Evolutionary conservation across 2,329 filamentous ascomycete species (phyloP), one percentile per base, ranked within the genome.

Genomic region (Cephalotrichum gorgonifer): DNA sequence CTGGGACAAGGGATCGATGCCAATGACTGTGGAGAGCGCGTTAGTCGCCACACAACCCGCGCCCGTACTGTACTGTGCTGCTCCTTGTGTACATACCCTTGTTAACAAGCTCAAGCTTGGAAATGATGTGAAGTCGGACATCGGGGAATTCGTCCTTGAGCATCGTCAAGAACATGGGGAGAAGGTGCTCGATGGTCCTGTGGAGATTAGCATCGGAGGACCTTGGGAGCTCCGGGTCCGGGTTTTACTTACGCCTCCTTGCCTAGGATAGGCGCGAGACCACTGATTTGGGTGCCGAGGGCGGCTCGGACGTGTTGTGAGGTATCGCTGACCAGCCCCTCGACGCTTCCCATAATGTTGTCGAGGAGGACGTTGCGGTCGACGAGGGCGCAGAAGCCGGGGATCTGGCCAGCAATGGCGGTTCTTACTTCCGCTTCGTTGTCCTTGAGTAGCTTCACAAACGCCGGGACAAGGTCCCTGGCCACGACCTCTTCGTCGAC

Each of bases 91-190:
- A 33, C 71, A 54, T 73, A 89, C 87, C 87, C 70, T 96, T 88
- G 71, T 98, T 98, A 55, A 98, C 93, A 54, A 94, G 80, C 72
- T 98, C 94, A 49, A 98, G 82, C 71, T 98, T 98, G n/a, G 93
- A 97, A 62, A 98, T 98, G 66, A 98, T 98, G 71, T 98, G 95
- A 52, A 98, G 81, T 54, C 93, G 86, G 47, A 98, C 93, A 64
- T 98, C 93, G 22, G 93, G 93, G 67, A 96, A 97, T 63, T 98
- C 93, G 61, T 98, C 93, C 77, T 97, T 98, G 60, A 98, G 83
- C 93, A 98, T 98, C 66, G 95, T 88, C 48, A 98, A 77, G 69
- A 98, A 97, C 91, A 98, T 98, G 48, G 93, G 93, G 42, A 98
- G 79, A 42, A 98, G 81, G 65, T 98, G 93, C 58, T 93, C 85